Percentiles rank a stretch among this genome's conserved stretches.
Conservation (phyloP, 2,329 filamentous ascomycete genomes). For the Penicillium italicum region DNA sequence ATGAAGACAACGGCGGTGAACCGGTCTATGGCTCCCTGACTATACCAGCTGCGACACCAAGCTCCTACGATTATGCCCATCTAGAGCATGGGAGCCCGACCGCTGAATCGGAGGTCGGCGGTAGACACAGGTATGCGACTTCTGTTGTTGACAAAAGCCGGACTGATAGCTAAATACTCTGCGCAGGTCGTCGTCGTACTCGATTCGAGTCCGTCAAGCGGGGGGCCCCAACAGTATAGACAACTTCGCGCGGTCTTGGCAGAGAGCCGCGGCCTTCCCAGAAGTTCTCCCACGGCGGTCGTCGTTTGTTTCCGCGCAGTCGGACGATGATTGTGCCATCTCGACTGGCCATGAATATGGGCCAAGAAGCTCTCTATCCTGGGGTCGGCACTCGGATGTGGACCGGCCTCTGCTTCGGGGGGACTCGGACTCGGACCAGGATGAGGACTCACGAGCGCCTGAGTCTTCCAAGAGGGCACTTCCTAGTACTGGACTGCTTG, state of each 20-base stretch:
- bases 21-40: slow-evolving; percentile 9
- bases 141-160: not conserved
- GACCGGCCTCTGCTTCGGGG: slow-evolving; percentile 29
- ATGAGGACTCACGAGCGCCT: slow-evolving; percentile 5
- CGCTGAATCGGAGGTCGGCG: slow-evolving; percentile 13
- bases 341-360: slow-evolving; percentile 21
- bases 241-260: slow-evolving; percentile 89
- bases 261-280: slow-evolving; percentile 80
- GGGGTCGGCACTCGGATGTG: slow-evolving; percentile 25
- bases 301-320: slow-evolving; percentile 63
- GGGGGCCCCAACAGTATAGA: slow-evolving; percentile 92
- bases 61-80: slow-evolving; percentile 17
- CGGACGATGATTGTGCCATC: slow-evolving; percentile 45
- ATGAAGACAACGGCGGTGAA: slow-evolving; percentile 3
- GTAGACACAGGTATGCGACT: slow-evolving; percentile 14
- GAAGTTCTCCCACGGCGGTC: slow-evolving; percentile 79
- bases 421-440: slow-evolving; percentile 29
- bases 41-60: slow-evolving; percentile 7
- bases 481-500: slow-evolving; percentile 20
- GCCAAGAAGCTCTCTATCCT: slow-evolving; percentile 20
- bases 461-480: slow-evolving; percentile 18
- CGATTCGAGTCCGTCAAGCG: slow-evolving; percentile 58
- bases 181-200: slow-evolving; percentile 38
- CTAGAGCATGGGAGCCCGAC: slow-evolving; percentile 10
- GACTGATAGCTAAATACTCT: not conserved